These are phyloP conservation scores for Penicillium hordei DNA, from an alignment of 2,329 filamentous ascomycete genomes.

Conservation along the genomic window DNA sequence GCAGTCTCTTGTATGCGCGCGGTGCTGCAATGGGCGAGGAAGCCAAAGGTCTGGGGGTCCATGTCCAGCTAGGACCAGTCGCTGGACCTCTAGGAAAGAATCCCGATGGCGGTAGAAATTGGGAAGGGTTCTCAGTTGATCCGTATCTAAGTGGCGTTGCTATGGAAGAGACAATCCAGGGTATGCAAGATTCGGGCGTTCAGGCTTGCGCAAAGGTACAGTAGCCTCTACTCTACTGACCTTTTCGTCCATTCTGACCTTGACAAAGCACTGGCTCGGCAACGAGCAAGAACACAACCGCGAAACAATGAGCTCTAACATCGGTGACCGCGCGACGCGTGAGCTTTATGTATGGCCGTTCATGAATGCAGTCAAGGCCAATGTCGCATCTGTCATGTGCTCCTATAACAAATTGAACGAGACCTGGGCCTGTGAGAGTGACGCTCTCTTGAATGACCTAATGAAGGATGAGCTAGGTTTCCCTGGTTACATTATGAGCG, in stretches of 20 bases:
- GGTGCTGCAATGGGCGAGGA: constrained; percentile 57
- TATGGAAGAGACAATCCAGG: constrained; percentile 49
- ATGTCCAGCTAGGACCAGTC: constrained; percentile 44
- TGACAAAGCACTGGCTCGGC: constrained; percentile 57
- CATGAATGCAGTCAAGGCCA: constrained; percentile 67
- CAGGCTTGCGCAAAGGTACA: constrained; percentile 25
- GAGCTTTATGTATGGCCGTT: constrained; percentile 80
- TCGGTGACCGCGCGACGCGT: constrained; percentile 73
- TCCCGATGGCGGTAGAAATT: constrained; percentile 21
- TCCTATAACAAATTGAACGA: constrained; percentile 68
- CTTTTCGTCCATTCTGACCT: constrained; percentile 54
- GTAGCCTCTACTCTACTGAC: neutral
- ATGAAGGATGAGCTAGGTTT: constrained; percentile 79
- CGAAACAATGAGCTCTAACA: constrained; percentile 47
- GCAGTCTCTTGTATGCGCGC: constrained; percentile 52
- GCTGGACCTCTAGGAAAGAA: constrained; percentile 45
- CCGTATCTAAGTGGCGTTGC: constrained; percentile 47
- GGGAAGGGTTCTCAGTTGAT: constrained; percentile 49
- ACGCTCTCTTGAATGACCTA: constrained; percentile 70
- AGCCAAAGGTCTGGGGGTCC: constrained; percentile 31
- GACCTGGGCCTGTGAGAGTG: constrained; percentile 77
- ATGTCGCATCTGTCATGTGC: constrained; percentile 57
- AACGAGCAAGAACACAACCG: constrained; percentile 64
- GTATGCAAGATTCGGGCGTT: constrained; percentile 57
- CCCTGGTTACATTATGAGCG: constrained; percentile 77